phyloP scores from a whole-genome alignment of 805 yeast genomes.

The Hanseniaspora lachancei region DNA sequence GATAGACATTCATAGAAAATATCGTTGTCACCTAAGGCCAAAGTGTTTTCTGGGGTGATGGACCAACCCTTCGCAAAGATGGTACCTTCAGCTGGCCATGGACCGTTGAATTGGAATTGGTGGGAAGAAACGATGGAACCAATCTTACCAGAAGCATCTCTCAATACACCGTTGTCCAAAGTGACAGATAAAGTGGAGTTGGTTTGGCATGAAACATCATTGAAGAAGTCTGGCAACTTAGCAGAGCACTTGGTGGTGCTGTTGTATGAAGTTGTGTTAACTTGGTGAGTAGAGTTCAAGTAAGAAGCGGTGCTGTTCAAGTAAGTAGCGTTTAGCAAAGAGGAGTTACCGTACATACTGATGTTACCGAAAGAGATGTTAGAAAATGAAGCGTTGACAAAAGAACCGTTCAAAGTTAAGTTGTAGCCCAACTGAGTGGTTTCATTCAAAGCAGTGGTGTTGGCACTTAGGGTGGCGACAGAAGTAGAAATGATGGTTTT shows the following conservation, averaged over 20 bases:
- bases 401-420: constrained; percentile 30
- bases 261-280: constrained; percentile 18
- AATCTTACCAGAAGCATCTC: constrained; percentile 40
- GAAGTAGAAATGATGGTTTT: constrained; percentile 21
- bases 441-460: constrained; percentile 17
- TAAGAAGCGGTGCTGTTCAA: constrained; percentile 21
- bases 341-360: constrained; percentile 24
- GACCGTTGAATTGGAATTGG: constrained; percentile 56
- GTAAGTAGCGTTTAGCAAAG: constrained; percentile 14
- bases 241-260: constrained; percentile 22
- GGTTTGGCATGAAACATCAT: constrained; percentile 30
- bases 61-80: constrained; percentile 44
- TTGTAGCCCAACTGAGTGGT: constrained; percentile 18
- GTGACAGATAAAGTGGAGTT: constrained; percentile 32
- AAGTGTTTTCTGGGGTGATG: constrained; percentile 32
- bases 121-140: constrained; percentile 53
- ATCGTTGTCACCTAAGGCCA: constrained; percentile 39
- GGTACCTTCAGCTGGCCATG: constrained; percentile 50
- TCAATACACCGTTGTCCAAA: constrained; percentile 33
- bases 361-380: constrained; percentile 24
- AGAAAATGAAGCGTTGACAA: constrained; percentile 35
- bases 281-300: constrained; percentile 19
- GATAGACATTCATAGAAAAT: constrained; percentile 45
- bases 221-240: constrained; percentile 21
- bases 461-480: constrained; percentile 23